Conservation (phyloP, 768 basidiomycete genomes). For the Trametes cubensis region DNA sequence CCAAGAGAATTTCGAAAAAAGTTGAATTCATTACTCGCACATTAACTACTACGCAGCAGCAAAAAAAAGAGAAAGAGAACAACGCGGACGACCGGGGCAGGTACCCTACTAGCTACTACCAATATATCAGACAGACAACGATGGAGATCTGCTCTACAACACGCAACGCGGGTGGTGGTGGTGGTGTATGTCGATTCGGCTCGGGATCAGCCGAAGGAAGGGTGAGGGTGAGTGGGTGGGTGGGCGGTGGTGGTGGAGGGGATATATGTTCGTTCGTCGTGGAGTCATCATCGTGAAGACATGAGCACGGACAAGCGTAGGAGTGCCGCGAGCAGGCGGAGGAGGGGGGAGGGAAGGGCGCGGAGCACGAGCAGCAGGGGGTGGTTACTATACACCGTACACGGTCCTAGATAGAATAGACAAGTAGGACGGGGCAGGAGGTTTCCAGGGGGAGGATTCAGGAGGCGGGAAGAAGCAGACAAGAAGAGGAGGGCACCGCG, state of each 20-base stretch:
- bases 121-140: constrained; percentile 16
- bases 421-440: not conserved
- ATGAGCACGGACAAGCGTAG: constrained; percentile 5
- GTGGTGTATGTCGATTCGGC: not conserved
- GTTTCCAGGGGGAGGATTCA: not conserved
- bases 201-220: not conserved
- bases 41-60: constrained; percentile 14
- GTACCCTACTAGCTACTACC: constrained; percentile 13
- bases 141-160: constrained; percentile 15
- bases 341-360: no score
- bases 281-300: constrained; percentile 16
- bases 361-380: not conserved
- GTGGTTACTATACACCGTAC: constrained; percentile 9
- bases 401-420: not conserved
- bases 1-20: not conserved
- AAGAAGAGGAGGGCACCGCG: not conserved
- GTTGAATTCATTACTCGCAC: constrained; percentile 16
- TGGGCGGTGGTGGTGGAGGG: not conserved
- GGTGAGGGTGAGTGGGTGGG: not conserved
- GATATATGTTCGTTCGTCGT: constrained; percentile 9
- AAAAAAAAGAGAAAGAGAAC: no score
- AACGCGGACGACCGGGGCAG: not conserved
- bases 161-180: not conserved
- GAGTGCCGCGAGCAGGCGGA: not conserved
- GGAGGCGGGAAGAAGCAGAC: not conserved